Base-by-base conservation (phyloP, 2,329 filamentous ascomycete species). In the Apiospora aurea region DNA sequence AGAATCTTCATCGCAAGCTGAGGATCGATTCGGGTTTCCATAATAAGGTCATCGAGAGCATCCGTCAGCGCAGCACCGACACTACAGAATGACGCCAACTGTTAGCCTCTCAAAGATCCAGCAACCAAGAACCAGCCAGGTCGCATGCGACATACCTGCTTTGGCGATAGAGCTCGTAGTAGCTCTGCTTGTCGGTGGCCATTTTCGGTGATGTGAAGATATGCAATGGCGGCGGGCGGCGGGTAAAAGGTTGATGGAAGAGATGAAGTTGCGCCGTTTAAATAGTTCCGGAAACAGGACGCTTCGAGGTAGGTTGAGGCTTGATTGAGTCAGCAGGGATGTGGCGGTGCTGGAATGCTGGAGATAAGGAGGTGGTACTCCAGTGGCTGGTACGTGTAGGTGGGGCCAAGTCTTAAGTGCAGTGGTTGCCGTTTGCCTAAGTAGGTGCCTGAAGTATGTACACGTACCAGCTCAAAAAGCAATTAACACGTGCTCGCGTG, bases 1-100 rank as follows among this genome's bases (percentile, higher is more conserved):
- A 99, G 90, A 75, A 99, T 97, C 88, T 97, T 97, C 94, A 99
- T 98, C 69, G 96, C 96, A 64, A 99, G 90, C 86, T 99, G 96
- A 41, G 96, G 96, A 84, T 98, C 96, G 85, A 99, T 98, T 76
- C 94, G 94, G 79, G 95, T 92, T 77, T 96, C 93, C 81, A 94
- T 96, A 84, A 99, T 98, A 77, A 99, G 88, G 80, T 97, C 94
- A 85, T 99, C 96, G 79, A 99, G 95, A 71, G 95, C 97, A 84
- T 99, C 97, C 71, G 96, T 98, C 79, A 99, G 89, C 72, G 96
- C 92, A 79, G 94, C 89, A 78, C 96, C 96, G 85, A 99, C 94
- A 84, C 96, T 99, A 82, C 73, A 75, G 74, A 73, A 74, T 71
- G 74, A 67, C 21, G 34, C 2, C 18, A 41, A 24, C 34, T 34